These are phyloP conservation scores for Rhytidiadelphus loreus DNA, from an alignment of 225 moss, liverwort and hornwort genomes.

Conservation along the genomic window DNA sequence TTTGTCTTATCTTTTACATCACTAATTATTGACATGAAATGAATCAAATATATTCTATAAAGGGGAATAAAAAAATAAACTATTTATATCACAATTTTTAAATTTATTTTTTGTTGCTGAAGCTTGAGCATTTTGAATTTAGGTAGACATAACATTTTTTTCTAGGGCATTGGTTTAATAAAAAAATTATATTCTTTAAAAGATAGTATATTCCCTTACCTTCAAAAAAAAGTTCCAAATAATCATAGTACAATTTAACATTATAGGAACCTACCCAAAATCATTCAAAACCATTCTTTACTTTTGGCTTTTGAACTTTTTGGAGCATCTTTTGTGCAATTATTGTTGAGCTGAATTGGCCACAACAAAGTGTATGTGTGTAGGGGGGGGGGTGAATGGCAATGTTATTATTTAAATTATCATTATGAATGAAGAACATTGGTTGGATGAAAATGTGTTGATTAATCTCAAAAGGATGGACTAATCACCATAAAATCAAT, in stretches of 20 bases:
- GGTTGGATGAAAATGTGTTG: background rate
- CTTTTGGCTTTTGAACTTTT: background rate
- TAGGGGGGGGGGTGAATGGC: background rate
- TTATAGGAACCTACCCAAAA: background rate
- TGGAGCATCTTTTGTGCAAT: background rate
- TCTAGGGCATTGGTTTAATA: fast-evolving
- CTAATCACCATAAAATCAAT: too few relatives aligned
- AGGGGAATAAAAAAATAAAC: too few relatives aligned
- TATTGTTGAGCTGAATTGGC: background rate
- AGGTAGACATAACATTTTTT: background rate
- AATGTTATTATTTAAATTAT: background rate
- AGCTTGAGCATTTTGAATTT: too few relatives aligned
- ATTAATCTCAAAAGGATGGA: background rate
- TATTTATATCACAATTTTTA: too few relatives aligned
- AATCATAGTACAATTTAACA: background rate
- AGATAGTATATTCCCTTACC: background rate
- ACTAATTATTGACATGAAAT: too few relatives aligned
- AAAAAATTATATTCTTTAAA: background rate
- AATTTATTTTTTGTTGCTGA: too few relatives aligned
- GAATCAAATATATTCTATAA: too few relatives aligned
- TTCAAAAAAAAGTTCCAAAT: background rate
- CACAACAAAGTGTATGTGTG: too few relatives aligned
- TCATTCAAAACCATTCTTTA: background rate
- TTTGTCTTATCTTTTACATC: too few relatives aligned
- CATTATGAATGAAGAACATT: background rate